These are phyloP conservation scores for Typha latifolia DNA, from an alignment of 176 grass and related monocot species.

Conservation along the genomic window DNA sequence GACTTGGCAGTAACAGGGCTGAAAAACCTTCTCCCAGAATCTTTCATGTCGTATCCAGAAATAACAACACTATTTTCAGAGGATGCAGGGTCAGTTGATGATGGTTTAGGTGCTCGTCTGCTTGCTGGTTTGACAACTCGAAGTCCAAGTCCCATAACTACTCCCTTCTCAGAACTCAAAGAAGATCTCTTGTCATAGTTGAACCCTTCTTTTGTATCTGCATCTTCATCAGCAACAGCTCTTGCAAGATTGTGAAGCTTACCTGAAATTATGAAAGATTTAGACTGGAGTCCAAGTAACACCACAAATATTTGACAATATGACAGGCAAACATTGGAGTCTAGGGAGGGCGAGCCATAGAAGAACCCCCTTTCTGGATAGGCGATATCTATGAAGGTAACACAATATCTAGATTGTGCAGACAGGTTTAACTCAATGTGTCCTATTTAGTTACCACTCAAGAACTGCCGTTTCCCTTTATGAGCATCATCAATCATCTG, in stretches of 20 bases:
- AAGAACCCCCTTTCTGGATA: background rate
- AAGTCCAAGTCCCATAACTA: conserved; percentile 73
- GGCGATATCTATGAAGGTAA: too few relatives aligned
- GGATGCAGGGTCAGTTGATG: conserved; percentile 17
- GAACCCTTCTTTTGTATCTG: conserved; percentile 39
- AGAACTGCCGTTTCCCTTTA: conserved; percentile 88
- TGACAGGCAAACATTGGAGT: background rate
- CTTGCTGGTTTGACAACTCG: conserved; percentile 43
- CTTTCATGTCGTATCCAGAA: conserved; percentile 52
- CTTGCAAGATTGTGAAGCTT: conserved; percentile 98
- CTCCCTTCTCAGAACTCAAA: conserved; percentile 57
- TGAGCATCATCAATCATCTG: conserved; percentile 97
- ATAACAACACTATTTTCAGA: conserved; percentile 4
- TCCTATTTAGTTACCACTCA: conserved; percentile 53
- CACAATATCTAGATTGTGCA: too few relatives aligned
- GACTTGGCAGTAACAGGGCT: conserved; percentile 61
- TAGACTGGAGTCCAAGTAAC: background rate
- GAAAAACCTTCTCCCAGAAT: conserved; percentile 61
- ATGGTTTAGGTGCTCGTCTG: conserved; percentile 30
- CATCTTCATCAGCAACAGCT: conserved; percentile 79
- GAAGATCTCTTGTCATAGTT: conserved; percentile 42
- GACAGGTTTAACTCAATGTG: too few relatives aligned
- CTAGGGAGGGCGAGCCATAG: background rate
- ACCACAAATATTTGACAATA: too few relatives aligned
- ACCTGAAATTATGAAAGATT: conserved; percentile 42